A percentile compares a stretch with the other conserved stretches of the same genome.
Conservation (phyloP, 768 basidiomycete genomes). For the Xerocomellus chrysenteron region DNA sequence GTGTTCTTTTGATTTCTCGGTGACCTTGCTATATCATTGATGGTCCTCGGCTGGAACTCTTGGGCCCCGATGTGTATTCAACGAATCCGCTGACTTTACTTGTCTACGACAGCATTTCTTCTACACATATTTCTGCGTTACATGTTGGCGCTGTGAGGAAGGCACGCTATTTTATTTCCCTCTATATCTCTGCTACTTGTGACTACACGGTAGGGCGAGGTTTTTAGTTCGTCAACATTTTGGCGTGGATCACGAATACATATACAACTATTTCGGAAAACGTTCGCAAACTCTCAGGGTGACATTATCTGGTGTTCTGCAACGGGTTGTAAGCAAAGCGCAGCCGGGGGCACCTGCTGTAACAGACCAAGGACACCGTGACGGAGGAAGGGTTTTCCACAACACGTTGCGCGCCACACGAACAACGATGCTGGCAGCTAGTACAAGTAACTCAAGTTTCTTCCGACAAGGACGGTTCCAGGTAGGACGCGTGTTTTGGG, state of each 20-base stretch:
- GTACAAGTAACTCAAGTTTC: not conserved
- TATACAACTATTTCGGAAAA: too few species aligned
- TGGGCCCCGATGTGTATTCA: not conserved
- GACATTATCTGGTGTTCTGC: too few species aligned
- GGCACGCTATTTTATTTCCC: not conserved
- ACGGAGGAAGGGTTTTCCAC: not conserved
- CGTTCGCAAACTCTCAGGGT: too few species aligned
- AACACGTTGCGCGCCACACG: not conserved
- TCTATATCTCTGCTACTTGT: not conserved
- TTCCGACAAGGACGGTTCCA: slow-evolving; percentile 1
- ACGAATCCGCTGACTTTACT: not conserved
- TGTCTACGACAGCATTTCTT: not conserved
- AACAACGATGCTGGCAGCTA: not conserved
- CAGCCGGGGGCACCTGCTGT: not conserved
- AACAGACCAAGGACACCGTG: not conserved
- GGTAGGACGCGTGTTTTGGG: not conserved
- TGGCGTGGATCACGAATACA: too few species aligned
- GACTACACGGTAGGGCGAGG: not conserved
- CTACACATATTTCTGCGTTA: not conserved
- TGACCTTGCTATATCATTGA: not conserved
- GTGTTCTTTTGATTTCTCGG: not conserved
- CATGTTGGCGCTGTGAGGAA: slow-evolving; percentile 1
- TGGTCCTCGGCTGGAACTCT: not conserved
- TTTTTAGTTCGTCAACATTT: too few species aligned
- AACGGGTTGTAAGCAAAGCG: not conserved